A percentile compares a stretch with the other conserved stretches of the same genome.
Conservation (phyloP, 805 yeast species). For the Ogataea trehalophila region DNA sequence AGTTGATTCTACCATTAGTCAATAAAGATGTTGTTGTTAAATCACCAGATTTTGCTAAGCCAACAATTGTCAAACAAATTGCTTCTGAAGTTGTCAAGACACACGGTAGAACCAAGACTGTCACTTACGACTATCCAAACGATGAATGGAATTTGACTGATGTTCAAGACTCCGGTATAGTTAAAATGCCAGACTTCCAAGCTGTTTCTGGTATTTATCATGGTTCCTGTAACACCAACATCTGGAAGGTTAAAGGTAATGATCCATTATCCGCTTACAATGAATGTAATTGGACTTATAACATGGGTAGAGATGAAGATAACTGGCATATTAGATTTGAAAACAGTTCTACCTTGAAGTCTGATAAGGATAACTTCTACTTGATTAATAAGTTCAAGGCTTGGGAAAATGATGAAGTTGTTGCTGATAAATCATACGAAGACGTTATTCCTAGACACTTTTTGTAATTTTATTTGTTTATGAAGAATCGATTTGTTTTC, state of each 20-base stretch:
- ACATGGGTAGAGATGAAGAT: constrained; percentile 37
- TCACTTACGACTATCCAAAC: constrained; percentile 30
- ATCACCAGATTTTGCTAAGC: constrained; percentile 26
- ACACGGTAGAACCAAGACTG: constrained; percentile 24
- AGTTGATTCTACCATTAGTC: constrained; percentile 28
- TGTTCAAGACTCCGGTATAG: constrained; percentile 33
- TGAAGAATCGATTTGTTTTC: too few relatives aligned
- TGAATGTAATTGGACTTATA: constrained; percentile 36
- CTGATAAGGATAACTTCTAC: constrained; percentile 31
- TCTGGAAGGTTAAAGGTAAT: constrained; percentile 32
- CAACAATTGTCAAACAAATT: constrained; percentile 28
- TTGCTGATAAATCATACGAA: constrained; percentile 33
- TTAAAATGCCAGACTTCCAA: constrained; percentile 29
- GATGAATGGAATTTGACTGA: constrained; percentile 33
- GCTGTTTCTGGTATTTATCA: constrained; percentile 34
- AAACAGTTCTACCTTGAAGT: constrained; percentile 27
- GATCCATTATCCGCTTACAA: constrained; percentile 38
- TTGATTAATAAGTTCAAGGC: constrained; percentile 32
- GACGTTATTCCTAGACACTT: constrained; percentile 32
- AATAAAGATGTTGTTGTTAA: constrained; percentile 11
- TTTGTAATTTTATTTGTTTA: constrained; percentile 15
- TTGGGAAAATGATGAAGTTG: constrained; percentile 28
- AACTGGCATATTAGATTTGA: constrained; percentile 35
- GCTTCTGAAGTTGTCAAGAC: constrained; percentile 23
- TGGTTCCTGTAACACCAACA: constrained; percentile 36